phyloP scores from a whole-genome alignment of 2,329 filamentous ascomycete genomes.

The Nemania serpens region DNA sequence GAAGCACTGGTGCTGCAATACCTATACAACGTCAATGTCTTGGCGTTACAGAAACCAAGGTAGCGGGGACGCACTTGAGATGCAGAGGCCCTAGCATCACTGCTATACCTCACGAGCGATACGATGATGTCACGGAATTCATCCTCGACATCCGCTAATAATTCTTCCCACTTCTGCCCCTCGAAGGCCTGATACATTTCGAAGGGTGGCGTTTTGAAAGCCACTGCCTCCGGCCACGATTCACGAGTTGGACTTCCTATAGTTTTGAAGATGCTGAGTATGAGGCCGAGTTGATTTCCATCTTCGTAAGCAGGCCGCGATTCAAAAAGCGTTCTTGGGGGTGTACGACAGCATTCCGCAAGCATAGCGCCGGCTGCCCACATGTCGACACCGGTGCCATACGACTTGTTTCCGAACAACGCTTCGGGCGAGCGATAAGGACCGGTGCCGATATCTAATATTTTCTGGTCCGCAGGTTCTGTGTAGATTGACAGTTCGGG shows the following conservation, averaged over 20 bases:
- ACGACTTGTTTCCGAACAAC: slow-evolving; percentile 80
- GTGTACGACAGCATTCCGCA: slow-evolving; percentile 69
- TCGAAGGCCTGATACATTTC: slow-evolving; percentile 84
- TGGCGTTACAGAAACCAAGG: background rate
- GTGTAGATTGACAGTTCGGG: slow-evolving; percentile 59
- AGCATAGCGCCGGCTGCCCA: slow-evolving; percentile 88
- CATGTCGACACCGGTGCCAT: slow-evolving; percentile 77
- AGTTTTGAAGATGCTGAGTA: slow-evolving; percentile 90
- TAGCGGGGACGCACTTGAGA: slow-evolving; percentile 50
- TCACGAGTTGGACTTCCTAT: slow-evolving; percentile 82
- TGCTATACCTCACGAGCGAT: slow-evolving; percentile 74
- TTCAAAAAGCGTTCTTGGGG: slow-evolving; percentile 74
- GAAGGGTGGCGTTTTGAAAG: slow-evolving; percentile 78
- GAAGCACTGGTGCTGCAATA: slow-evolving; percentile 19
- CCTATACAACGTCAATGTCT: slow-evolving; percentile 11
- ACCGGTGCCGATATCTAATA: slow-evolving; percentile 92
- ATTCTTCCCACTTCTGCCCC: slow-evolving; percentile 66
- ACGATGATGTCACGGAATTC: slow-evolving; percentile 68
- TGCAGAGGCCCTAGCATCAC: slow-evolving; percentile 67
- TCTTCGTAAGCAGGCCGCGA: slow-evolving; percentile 74
- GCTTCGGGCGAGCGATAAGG: slow-evolving; percentile 89
- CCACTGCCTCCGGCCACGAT: slow-evolving; percentile 79
- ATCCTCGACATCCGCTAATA: slow-evolving; percentile 66
- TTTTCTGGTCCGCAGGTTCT: slow-evolving; percentile 72
- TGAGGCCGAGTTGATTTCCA: slow-evolving; percentile 88